phyloP scores from a whole-genome alignment of 495 filamentous ascomycete genomes.

The Podospora conica region DNA sequence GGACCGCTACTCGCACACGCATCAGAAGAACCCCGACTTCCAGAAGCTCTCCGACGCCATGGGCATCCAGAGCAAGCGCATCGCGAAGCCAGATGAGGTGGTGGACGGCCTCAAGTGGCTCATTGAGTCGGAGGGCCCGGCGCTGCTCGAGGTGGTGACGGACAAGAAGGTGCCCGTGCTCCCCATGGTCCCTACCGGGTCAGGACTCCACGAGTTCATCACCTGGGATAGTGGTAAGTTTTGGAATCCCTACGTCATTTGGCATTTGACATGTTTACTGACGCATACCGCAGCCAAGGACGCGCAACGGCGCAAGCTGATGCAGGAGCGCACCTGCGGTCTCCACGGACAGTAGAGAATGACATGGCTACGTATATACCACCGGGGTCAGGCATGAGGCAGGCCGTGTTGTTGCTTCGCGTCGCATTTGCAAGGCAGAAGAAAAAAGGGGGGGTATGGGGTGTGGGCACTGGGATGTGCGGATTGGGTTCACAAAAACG shows the following conservation, averaged over 20 bases:
- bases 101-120: conserved; percentile 79
- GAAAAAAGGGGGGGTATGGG: conserved; percentile 3
- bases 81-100: conserved; percentile 63
- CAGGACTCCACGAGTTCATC: conserved; percentile 86
- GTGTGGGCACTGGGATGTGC: not conserved
- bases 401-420: not conserved
- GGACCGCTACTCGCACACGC: conserved; percentile 85
- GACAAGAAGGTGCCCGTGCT: conserved; percentile 95
- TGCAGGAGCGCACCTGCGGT: conserved; percentile 60
- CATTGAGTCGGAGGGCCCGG: conserved; percentile 73
- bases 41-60: conserved; percentile 80
- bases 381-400: not conserved
- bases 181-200: conserved; percentile 90
- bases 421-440: conserved; percentile 5
- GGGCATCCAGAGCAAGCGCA: conserved; percentile 64
- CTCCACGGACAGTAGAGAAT: conserved; percentile 35
- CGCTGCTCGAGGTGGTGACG: conserved; percentile 58
- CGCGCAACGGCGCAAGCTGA: conserved; percentile 63
- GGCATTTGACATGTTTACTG: conserved; percentile 18
- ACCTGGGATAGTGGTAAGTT: conserved; percentile 74
- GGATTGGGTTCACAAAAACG: not conserved
- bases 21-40: conserved; percentile 84
- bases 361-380: not conserved
- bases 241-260: conserved; percentile 12
- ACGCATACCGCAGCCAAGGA: conserved; percentile 58